These are phyloP conservation scores for Amanita pseudoporphyria DNA, from an alignment of 768 basidiomycete species.

Conservation along the genomic window DNA sequence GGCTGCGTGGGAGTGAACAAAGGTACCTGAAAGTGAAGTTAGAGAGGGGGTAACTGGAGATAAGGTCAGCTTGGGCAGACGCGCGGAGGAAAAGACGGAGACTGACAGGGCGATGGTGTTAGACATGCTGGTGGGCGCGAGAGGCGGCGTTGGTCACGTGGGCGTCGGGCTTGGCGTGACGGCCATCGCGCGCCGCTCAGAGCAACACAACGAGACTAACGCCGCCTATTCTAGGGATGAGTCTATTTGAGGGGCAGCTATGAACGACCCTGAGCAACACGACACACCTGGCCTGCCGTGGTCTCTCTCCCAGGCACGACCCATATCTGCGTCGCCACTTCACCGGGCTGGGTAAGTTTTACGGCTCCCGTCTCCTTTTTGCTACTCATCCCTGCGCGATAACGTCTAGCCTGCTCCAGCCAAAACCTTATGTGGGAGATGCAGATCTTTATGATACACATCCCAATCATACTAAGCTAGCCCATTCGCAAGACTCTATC, in stretches of 20 bases:
- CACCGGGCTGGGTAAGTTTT: constrained; percentile 47
- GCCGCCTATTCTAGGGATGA: too few relatives aligned
- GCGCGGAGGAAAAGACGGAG: background rate
- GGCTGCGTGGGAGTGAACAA: constrained; percentile 8
- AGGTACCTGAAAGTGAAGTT: constrained; percentile 86
- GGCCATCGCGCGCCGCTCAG: too few relatives aligned
- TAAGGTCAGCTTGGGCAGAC: constrained; percentile 4
- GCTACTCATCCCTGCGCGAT: background rate
- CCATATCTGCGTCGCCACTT: constrained; percentile 21
- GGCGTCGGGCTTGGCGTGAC: too few relatives aligned
- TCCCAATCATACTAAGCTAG: constrained; percentile 12
- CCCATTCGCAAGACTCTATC: constrained; percentile 56
- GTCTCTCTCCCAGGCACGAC: too few relatives aligned
- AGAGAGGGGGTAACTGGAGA: constrained; percentile 65
- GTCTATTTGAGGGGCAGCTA: too few relatives aligned
- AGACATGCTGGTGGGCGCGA: constrained; percentile 24
- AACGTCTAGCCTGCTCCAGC: constrained; percentile 42
- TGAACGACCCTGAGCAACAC: too few relatives aligned
- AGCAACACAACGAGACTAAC: too few relatives aligned
- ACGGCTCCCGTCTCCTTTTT: too few relatives aligned
- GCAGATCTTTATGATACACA: constrained; percentile 15
- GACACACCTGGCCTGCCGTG: too few relatives aligned
- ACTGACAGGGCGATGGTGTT: constrained; percentile 44
- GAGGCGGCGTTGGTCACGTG: too few relatives aligned
- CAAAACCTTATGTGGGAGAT: constrained; percentile 36